Evolutionary conservation across 192 early-diverging fungal genomes (phyloP).

Genomic region (Coemansia sp.): DNA sequence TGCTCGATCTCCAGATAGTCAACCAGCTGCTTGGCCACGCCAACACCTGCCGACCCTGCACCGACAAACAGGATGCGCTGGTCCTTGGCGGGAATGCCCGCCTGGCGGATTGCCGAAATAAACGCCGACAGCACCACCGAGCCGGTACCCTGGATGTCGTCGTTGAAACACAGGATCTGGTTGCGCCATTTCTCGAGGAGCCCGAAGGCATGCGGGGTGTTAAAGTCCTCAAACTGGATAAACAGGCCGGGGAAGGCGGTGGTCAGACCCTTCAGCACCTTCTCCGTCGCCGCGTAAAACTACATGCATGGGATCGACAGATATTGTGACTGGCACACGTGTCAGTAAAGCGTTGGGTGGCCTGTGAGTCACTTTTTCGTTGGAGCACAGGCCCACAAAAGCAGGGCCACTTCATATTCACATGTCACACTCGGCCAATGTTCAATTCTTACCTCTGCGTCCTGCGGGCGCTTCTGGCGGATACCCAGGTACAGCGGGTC

Average conservation of each 20-base stretch:
- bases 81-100: constrained; percentile 63
- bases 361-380: background rate
- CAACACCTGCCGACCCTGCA: constrained; percentile 92
- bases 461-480: constrained; percentile 63
- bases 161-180: constrained; percentile 87
- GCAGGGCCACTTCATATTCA: background rate
- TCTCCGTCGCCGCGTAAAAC: constrained; percentile 84
- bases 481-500: constrained; percentile 91
- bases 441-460: constrained; percentile 50
- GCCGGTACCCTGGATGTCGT: constrained; percentile 68
- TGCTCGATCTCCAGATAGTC: constrained; percentile 80
- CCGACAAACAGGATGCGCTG: constrained; percentile 93
- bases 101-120: constrained; percentile 77
- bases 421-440: background rate
- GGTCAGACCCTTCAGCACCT: constrained; percentile 70
- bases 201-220: constrained; percentile 87
- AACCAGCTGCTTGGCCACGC: constrained; percentile 87
- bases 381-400: constrained; percentile 10
- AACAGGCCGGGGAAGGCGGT: constrained; percentile 75
- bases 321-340: background rate
- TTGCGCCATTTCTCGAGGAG: constrained; percentile 77
- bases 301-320: constrained; percentile 7
- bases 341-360: background rate
- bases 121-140: constrained; percentile 92
- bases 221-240: constrained; percentile 97